Evolutionary conservation across 2,329 filamentous ascomycete genomes (phyloP).

Genomic region (Sporothrix schenckii): DNA sequence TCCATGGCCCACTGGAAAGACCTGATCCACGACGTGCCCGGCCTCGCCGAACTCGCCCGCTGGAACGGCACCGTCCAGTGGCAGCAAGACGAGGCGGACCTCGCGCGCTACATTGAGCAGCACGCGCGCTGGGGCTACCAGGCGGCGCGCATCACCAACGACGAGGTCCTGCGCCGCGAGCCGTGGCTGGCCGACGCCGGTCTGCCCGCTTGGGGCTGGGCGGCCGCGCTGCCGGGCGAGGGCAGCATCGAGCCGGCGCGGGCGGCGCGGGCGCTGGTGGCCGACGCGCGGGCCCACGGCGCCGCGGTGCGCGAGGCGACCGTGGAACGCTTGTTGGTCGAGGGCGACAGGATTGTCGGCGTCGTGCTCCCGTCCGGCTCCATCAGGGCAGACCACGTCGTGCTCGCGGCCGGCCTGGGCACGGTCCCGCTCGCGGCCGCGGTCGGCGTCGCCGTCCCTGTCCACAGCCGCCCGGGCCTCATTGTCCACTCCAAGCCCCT

Average conservation of each 20-base stretch:
- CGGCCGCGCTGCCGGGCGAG: conserved; percentile 36
- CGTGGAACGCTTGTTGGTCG: conserved; percentile 31
- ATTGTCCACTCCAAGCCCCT: conserved; percentile 41
- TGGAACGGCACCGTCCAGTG: conserved; percentile 41
- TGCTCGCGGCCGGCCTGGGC: conserved; percentile 41
- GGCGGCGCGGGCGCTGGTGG: conserved; percentile 34
- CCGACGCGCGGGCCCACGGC: conserved; percentile 15
- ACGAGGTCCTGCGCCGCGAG: conserved; percentile 31
- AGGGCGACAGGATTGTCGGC: conserved; percentile 31
- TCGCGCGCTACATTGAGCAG: conserved; percentile 35
- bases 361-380: conserved; percentile 36
- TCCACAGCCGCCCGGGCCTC: conserved; percentile 38
- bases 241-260: conserved; percentile 40
- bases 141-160: conserved; percentile 36
- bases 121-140: conserved; percentile 41
- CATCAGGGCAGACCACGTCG: conserved; percentile 39
- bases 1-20: conserved; percentile 40
- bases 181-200: conserved; percentile 33
- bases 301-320: not conserved
- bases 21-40: conserved; percentile 37
- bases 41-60: conserved; percentile 35
- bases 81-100: conserved; percentile 38
- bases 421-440: conserved; percentile 39
- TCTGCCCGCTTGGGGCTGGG: conserved; percentile 38
- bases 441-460: conserved; percentile 38